phyloP scores from a whole-genome alignment of 345 rosid genomes.

The Melaleuca alternifolia region DNA sequence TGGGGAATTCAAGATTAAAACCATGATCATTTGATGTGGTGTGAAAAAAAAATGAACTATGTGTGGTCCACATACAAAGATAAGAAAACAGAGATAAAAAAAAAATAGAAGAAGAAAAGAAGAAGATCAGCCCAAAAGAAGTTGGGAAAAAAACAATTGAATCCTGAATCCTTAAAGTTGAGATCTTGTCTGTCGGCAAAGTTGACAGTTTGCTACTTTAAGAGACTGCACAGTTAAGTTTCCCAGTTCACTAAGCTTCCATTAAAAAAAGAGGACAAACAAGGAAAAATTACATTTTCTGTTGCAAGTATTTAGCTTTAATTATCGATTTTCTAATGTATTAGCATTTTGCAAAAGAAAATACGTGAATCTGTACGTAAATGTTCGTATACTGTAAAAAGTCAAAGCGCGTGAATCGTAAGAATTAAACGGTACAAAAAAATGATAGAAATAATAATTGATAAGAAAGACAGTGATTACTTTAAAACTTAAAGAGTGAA shows the following conservation, averaged over 20 bases:
- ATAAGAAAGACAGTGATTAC: too few species aligned
- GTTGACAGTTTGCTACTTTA: background rate
- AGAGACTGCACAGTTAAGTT: background rate
- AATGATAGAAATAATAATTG: background rate
- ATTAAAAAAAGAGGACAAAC: background rate
- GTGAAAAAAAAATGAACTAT: background rate
- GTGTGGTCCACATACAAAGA: background rate
- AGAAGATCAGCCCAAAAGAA: too few species aligned
- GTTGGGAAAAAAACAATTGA: background rate
- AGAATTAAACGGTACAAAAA: background rate
- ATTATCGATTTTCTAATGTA: background rate
- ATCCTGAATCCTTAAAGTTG: background rate
- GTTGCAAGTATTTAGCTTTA: background rate
- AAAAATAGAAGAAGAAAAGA: background rate
- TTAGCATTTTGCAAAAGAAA: background rate
- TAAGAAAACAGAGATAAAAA: background rate
- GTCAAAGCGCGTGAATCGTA: accelerated
- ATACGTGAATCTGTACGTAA: background rate
- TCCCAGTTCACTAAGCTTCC: background rate
- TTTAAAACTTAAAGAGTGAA: background rate
- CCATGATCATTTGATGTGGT: background rate
- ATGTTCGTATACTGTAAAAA: background rate
- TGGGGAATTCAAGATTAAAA: background rate
- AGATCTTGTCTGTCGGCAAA: background rate
- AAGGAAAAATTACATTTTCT: background rate